These are phyloP conservation scores for Ceratopteris richardii DNA, from an alignment of 75 land plant genomes.

Conservation along the genomic window DNA sequence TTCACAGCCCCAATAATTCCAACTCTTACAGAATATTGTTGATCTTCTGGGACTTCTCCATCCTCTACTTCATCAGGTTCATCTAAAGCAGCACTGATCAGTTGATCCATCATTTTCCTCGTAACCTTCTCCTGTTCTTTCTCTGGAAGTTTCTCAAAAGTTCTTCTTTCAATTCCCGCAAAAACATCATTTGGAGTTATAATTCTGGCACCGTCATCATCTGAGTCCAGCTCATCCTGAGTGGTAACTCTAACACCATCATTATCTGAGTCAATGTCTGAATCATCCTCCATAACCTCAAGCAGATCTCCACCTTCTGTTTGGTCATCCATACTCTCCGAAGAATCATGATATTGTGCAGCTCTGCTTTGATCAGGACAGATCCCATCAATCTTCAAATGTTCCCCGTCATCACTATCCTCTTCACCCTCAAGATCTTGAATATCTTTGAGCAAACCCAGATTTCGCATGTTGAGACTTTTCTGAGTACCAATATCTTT, in stretches of 20 bases:
- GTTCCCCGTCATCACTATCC: too few relatives aligned
- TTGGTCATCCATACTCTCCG: too few relatives aligned
- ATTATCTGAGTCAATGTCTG: neutral
- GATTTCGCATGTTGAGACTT: too few relatives aligned
- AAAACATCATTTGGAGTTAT: neutral
- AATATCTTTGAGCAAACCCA: too few relatives aligned
- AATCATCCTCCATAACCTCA: neutral
- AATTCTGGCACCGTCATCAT: neutral
- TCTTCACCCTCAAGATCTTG: too few relatives aligned
- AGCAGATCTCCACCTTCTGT: too few relatives aligned
- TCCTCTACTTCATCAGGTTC: conserved; percentile 11
- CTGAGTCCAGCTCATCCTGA: conserved; percentile 1
- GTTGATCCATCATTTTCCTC: neutral
- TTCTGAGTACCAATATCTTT: too few relatives aligned
- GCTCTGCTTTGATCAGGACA: too few relatives aligned
- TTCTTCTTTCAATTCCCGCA: neutral
- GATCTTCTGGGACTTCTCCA: conserved; percentile 50
- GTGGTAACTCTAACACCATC: neutral
- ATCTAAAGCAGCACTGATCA: conserved; percentile 4
- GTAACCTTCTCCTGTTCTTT: conserved; percentile 2
- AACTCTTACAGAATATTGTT: conserved; percentile 77
- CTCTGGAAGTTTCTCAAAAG: conserved; percentile 1
- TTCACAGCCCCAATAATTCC: conserved; percentile 96
- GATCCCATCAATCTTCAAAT: too few relatives aligned
- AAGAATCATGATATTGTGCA: too few relatives aligned